A percentile compares a stretch with the other conserved stretches of the same genome.
These are phyloP conservation scores for Aspergillus fumigatiaffinis DNA, from an alignment of 2,329 filamentous ascomycete genomes.

Conservation along the genomic window DNA sequence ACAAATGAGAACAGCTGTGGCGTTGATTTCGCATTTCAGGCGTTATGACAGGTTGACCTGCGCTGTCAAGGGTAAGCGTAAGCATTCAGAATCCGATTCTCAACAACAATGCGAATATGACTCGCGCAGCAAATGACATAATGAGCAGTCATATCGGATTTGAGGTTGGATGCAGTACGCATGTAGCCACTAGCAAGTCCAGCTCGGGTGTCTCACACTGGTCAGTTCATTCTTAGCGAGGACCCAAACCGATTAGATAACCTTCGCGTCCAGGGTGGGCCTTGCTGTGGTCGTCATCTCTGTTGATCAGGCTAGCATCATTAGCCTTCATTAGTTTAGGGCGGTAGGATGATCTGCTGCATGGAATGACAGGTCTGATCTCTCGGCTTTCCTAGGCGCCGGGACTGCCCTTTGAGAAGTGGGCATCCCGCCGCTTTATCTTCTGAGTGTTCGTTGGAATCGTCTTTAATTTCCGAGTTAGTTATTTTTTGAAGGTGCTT, in stretches of 20 bases:
- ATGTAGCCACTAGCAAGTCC: not conserved
- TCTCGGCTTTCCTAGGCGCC: not conserved
- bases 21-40: not conserved
- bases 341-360: slow-evolving; percentile 12
- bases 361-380: slow-evolving; percentile 18
- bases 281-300: slow-evolving; percentile 2
- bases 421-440: not conserved
- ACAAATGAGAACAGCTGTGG: not conserved
- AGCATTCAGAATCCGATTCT: not conserved
- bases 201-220: too few species aligned
- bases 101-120: not conserved
- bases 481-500: not conserved
- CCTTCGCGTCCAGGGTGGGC: slow-evolving; percentile 1
- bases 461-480: slow-evolving; percentile 8
- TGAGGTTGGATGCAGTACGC: not conserved
- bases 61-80: not conserved
- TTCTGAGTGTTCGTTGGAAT: slow-evolving; percentile 7
- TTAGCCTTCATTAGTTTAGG: slow-evolving; percentile 14
- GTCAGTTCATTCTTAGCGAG: not conserved
- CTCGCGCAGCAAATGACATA: not conserved
- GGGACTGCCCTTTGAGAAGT: not conserved
- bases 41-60: not conserved
- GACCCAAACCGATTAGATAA: not conserved
- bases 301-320: slow-evolving; percentile 11
- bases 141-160: not conserved